Conservation (phyloP, 345 rosid genomes). For the Draba incana region DNA sequence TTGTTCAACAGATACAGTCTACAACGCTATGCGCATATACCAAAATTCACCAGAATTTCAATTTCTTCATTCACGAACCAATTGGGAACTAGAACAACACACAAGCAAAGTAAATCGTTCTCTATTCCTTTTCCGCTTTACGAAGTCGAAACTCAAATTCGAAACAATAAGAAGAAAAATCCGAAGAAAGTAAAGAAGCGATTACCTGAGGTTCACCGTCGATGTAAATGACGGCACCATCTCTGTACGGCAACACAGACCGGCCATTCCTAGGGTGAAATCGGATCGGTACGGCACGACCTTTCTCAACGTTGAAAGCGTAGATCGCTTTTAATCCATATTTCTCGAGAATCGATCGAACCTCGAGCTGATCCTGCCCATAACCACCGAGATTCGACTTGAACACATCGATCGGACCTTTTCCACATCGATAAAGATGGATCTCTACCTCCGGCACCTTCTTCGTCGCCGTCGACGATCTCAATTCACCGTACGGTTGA, state of each 20-base stretch:
- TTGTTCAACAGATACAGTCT: not conserved
- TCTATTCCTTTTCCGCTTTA: no score
- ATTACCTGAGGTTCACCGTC: slow-evolving; percentile 92
- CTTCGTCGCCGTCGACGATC: slow-evolving; percentile 43
- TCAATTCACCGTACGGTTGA: slow-evolving; percentile 22
- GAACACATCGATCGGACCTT: slow-evolving; percentile 88
- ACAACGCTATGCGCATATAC: not conserved
- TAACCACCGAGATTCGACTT: slow-evolving; percentile 75
- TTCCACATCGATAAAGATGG: slow-evolving; percentile 65
- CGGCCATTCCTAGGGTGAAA: slow-evolving; percentile 78
- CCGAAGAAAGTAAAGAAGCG: slow-evolving; percentile 4
- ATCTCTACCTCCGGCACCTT: slow-evolving; percentile 82
- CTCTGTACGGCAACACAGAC: slow-evolving; percentile 69
- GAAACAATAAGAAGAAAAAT: not conserved
- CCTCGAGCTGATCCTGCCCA: slow-evolving; percentile 91
- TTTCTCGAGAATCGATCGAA: slow-evolving; percentile 69
- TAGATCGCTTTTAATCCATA: slow-evolving; percentile 72
- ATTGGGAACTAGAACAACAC: slow-evolving; percentile 5
- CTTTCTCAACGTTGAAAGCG: slow-evolving; percentile 70
- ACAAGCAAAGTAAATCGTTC: no score
- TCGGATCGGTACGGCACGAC: slow-evolving; percentile 83
- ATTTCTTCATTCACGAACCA: not conserved
- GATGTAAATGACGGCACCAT: slow-evolving; percentile 67
- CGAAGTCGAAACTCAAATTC: not conserved
- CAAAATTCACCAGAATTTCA: slow-evolving; percentile 3